phyloP scores from a whole-genome alignment of 2,329 filamentous ascomycete genomes.

The Clonostachys solani region DNA sequence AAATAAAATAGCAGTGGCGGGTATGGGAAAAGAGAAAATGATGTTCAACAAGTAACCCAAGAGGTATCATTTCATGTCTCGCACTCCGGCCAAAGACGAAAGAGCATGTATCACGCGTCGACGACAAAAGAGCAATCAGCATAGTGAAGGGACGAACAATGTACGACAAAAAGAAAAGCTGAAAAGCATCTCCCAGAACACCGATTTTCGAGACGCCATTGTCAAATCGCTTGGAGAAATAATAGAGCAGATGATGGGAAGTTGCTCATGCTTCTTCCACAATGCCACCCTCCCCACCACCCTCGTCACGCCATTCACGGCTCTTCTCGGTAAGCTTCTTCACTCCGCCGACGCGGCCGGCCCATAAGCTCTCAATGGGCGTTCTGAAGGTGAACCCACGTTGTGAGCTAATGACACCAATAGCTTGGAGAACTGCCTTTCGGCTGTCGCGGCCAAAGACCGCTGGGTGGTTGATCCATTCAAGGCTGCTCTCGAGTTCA shows the following conservation, averaged over 20 bases:
- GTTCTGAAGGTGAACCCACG: slow-evolving; percentile 91
- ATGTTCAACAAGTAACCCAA: not conserved
- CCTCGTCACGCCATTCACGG: slow-evolving; percentile 87
- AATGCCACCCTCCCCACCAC: slow-evolving; percentile 66
- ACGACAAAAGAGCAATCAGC: too few relatives aligned
- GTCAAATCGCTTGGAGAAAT: too few relatives aligned
- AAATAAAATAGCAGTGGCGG: not conserved
- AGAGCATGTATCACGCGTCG: not conserved
- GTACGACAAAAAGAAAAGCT: slow-evolving; percentile 4
- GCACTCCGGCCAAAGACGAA: not conserved
- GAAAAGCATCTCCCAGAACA: too few relatives aligned
- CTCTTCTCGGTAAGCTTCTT: slow-evolving; percentile 78
- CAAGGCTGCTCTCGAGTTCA: slow-evolving; percentile 83
- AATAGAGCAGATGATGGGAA: not conserved
- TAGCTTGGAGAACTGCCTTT: slow-evolving; percentile 93
- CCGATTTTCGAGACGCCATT: too few relatives aligned
- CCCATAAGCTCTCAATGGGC: slow-evolving; percentile 85
- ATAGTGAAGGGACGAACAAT: slow-evolving; percentile 2
- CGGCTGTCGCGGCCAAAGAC: slow-evolving; percentile 91
- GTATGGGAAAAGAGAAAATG: slow-evolving; percentile 1
- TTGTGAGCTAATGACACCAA: slow-evolving; percentile 94
- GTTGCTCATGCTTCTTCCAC: slow-evolving; percentile 50
- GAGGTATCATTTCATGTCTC: not conserved
- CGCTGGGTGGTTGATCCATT: slow-evolving; percentile 97
- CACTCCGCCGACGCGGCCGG: slow-evolving; percentile 74